Evolutionary conservation across 352 stramenopile species (phyloP).

Genomic region (Phytopythium litorale): DNA sequence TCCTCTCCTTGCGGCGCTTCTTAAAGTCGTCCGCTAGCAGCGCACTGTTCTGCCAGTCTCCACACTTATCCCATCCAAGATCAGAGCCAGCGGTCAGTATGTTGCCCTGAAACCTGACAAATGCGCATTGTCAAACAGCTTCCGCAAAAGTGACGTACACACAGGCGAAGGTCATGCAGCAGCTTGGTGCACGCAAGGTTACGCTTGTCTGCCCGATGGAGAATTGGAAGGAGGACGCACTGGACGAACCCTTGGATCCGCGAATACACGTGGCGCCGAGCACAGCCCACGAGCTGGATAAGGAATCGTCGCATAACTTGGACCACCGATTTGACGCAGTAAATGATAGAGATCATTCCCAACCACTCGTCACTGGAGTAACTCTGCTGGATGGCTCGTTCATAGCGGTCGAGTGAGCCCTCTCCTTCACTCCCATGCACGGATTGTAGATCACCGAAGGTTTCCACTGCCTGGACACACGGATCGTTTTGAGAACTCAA

Average conservation of each 20-base stretch:
- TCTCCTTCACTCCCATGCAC: slow-evolving; percentile 4
- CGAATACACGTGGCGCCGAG: slow-evolving; percentile 60
- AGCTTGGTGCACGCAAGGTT: slow-evolving; percentile 58
- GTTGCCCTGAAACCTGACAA: background rate
- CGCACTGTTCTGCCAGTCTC: slow-evolving; percentile 48
- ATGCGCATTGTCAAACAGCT: background rate
- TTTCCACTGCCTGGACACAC: slow-evolving; percentile 15
- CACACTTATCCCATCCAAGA: slow-evolving; percentile 28
- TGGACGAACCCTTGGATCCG: slow-evolving; percentile 71
- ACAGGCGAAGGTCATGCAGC: slow-evolving; percentile 64
- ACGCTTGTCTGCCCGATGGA: slow-evolving; percentile 85
- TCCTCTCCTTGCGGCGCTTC: slow-evolving; percentile 43
- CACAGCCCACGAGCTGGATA: slow-evolving; percentile 24
- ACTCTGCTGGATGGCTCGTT: slow-evolving; percentile 68
- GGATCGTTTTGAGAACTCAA: background rate
- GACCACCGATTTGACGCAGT: slow-evolving; percentile 64
- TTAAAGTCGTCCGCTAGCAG: slow-evolving; percentile 41
- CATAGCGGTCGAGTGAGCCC: slow-evolving; percentile 36
- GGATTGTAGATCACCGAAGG: slow-evolving; percentile 28
- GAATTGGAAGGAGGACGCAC: slow-evolving; percentile 63
- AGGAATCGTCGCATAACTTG: slow-evolving; percentile 33
- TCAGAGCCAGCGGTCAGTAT: background rate
- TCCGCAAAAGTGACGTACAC: slow-evolving; percentile 25
- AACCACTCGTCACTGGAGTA: slow-evolving; percentile 56
- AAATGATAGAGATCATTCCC: slow-evolving; percentile 59